Base-by-base conservation (phyloP, 169 alveolate genomes). In the Cryptosporidium sp. region DNA sequence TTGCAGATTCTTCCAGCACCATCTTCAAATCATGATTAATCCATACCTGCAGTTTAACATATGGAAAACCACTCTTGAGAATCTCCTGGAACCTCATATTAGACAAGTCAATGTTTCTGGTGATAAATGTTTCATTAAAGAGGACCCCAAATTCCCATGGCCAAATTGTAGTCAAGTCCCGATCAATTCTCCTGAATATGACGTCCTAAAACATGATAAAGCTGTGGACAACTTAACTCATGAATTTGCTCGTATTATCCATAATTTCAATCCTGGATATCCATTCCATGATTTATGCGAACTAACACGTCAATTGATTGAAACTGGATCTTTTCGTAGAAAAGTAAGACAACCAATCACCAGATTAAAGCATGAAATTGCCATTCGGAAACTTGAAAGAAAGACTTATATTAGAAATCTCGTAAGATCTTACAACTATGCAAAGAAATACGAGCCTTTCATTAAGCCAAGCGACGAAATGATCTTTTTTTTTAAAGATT, bases 131-230 rank as follows among this genome's bases (percentile, higher is more conserved):
- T 80, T 80, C 33, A 18, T 62, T 29, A 65, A 21, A 21, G 89
- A 80, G 33, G 89, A 80, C 26, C 89, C 89, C 16, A 80, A 80
- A 62, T 80, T 80, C 52, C 89, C 89, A 16, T 80, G 89, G 89
- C 89, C 89, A 2, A 80, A 65, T 14, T 80, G 89, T 62, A 62
- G 62, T 43, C n/a, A 80, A 9, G 23, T 39, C 6, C 39, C 58
- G 0, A 26, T 18, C 26, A 48, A 45, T 65, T 58, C 61, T 65
- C 89, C 89, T 31, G 43, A 80, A 37, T 80, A 80, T 8, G 35
- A 45, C 23, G 65, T 48, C 0, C 9, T 65, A 41, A 51, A 59
- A 33, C 89, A 80, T 29, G 89, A 80, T 52, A 80, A 41, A 48
- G 89, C 62, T 39, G 29, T 80, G 43, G 89, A 80, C 39, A 59